phyloP scores from a whole-genome alignment of 495 filamentous ascomycete species.

The Aspergillus indologenus region DNA sequence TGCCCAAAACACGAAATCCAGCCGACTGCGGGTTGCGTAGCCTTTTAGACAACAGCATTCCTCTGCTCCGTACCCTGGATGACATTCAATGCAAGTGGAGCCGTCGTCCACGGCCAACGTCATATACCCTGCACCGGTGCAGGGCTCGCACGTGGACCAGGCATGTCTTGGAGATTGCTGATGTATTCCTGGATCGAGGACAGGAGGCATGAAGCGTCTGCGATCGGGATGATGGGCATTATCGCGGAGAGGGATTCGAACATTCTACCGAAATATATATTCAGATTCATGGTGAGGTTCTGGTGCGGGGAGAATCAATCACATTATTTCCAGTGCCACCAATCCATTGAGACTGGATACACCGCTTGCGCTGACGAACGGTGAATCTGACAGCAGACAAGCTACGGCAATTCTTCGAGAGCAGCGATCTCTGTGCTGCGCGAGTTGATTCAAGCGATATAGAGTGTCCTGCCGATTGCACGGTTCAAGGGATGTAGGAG shows the following conservation, averaged over 20 bases:
- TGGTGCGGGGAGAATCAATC: constrained; percentile 1
- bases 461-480: constrained; percentile 23
- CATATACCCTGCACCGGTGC: neutral
- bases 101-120: neutral
- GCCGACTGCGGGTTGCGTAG: neutral
- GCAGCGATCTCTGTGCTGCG: constrained; percentile 30
- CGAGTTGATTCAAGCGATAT: constrained; percentile 48
- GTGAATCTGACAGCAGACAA: constrained; percentile 46
- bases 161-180: constrained; percentile 13
- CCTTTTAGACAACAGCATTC: neutral
- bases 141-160: constrained; percentile 7
- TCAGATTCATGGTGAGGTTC: neutral
- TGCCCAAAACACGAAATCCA: neutral
- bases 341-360: constrained; percentile 22
- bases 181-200: constrained; percentile 27
- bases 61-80: neutral
- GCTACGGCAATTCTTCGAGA: constrained; percentile 41
- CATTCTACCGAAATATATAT: constrained; percentile 12
- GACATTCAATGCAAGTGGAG: neutral
- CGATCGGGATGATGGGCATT: constrained; percentile 35
- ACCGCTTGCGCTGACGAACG: constrained; percentile 17
- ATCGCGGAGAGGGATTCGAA: constrained; percentile 18
- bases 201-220: constrained; percentile 25
- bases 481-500: constrained; percentile 40
- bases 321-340: constrained; percentile 34